Percentiles rank a stretch among this genome's conserved stretches.
These are phyloP conservation scores for Fusarium neocosmosporiellum DNA, from an alignment of 2,329 filamentous ascomycete genomes.

Conservation along the genomic window DNA sequence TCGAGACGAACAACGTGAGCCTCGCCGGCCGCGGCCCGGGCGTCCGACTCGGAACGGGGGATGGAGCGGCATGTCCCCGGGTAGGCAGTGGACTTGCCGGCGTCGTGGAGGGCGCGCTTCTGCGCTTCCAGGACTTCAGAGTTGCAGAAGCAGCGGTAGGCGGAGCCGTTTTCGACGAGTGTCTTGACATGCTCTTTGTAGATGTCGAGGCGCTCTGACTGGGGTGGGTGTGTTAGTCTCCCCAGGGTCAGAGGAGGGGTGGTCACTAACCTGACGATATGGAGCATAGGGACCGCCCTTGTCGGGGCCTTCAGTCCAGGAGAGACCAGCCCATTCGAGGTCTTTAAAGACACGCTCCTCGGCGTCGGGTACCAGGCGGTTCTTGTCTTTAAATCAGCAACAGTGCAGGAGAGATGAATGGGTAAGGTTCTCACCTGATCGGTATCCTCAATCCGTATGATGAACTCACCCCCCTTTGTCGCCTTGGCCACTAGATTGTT, in stretches of 20 bases:
- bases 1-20: slow-evolving; percentile 82
- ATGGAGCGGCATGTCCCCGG: slow-evolving; percentile 78
- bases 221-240: slow-evolving; percentile 3
- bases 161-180: slow-evolving; percentile 76
- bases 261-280: slow-evolving; percentile 77
- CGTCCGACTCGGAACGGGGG: slow-evolving; percentile 73
- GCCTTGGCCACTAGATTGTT: slow-evolving; percentile 92
- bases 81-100: slow-evolving; percentile 58
- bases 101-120: slow-evolving; percentile 70
- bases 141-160: slow-evolving; percentile 94
- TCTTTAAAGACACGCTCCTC: slow-evolving; percentile 83
- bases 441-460: slow-evolving; percentile 94
- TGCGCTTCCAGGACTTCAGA: slow-evolving; percentile 75
- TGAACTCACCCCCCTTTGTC: slow-evolving; percentile 84
- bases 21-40: slow-evolving; percentile 76
- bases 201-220: slow-evolving; percentile 82
- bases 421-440: slow-evolving; percentile 74
- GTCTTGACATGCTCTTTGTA: slow-evolving; percentile 78
- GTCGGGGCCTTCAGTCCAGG: slow-evolving; percentile 95
- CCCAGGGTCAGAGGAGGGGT: neutral
- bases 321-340: slow-evolving; percentile 86
- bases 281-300: slow-evolving; percentile 85
- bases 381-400: slow-evolving; percentile 58
- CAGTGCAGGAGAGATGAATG: neutral
- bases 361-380: slow-evolving; percentile 82